phyloP scores from a whole-genome alignment of 257 asterid species.

The Asclepias syriaca region DNA sequence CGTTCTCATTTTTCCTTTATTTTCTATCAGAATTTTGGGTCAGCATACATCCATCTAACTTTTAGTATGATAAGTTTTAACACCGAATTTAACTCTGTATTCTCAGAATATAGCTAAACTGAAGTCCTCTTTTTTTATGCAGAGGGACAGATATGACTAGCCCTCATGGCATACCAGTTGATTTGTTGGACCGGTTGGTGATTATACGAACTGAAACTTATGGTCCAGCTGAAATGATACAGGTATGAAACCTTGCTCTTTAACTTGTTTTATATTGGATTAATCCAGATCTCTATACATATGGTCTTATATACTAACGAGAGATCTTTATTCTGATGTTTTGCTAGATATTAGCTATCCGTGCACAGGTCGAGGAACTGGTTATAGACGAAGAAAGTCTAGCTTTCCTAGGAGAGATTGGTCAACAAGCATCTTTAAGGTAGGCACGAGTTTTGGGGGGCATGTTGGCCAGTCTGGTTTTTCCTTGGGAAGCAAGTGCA shows the following conservation, averaged over 20 bases:
- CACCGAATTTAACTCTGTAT: background rate
- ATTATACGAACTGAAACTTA: slow-evolving; percentile 90
- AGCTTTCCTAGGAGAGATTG: slow-evolving; percentile 86
- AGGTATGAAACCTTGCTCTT: slow-evolving; percentile 36
- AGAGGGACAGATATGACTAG: slow-evolving; percentile 96
- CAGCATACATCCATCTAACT: background rate
- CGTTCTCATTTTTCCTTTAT: background rate
- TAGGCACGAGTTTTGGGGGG: slow-evolving; percentile 11
- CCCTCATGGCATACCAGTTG: slow-evolving; percentile 97
- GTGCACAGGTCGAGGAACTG: slow-evolving; percentile 94
- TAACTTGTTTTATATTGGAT: background rate
- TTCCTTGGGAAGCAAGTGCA: background rate
- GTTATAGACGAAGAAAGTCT: slow-evolving; percentile 82
- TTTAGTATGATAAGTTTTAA: background rate
- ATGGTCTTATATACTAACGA: background rate
- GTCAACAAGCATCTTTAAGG: slow-evolving; percentile 84
- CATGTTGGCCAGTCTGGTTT: background rate
- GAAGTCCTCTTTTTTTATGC: slow-evolving; percentile 10
- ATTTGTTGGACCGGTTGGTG: slow-evolving; percentile 80
- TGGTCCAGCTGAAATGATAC: slow-evolving; percentile 98
- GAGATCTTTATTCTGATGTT: slow-evolving; percentile 7
- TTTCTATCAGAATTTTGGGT: background rate
- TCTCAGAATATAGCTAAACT: background rate
- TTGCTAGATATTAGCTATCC: slow-evolving; percentile 77
- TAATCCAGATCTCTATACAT: background rate